Evolutionary conservation across 202 grass and related monocot species (phyloP).

Genomic region (Hordeum pubiflorum): DNA sequence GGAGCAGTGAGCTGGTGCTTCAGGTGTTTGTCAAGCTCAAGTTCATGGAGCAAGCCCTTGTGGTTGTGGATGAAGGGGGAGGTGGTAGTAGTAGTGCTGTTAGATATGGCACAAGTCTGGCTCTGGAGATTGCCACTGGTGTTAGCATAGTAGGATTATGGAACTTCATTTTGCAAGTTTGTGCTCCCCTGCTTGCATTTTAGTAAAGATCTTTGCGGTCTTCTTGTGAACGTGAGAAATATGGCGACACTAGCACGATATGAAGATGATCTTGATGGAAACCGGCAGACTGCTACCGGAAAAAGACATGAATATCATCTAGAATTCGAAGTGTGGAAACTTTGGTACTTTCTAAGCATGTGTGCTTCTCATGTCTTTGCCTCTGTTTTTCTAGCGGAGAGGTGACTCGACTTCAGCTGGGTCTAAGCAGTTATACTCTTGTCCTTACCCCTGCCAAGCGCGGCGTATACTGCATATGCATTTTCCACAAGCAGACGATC

Average conservation of each 20-base stretch:
- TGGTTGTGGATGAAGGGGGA: neutral
- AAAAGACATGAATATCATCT: neutral
- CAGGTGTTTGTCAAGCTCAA: neutral
- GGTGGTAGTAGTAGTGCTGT: neutral
- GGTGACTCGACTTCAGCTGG: too few species aligned
- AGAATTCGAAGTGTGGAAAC: neutral
- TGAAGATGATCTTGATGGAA: neutral
- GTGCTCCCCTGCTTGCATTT: neutral
- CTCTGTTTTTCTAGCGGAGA: too few species aligned
- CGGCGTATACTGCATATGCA: too few species aligned
- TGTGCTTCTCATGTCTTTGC: too few species aligned
- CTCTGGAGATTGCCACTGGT: neutral
- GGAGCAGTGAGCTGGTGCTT: neutral
- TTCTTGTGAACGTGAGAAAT: neutral
- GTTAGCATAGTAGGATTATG: neutral
- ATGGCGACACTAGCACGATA: neutral
- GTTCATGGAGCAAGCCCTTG: neutral
- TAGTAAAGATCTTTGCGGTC: neutral
- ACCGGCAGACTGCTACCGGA: neutral
- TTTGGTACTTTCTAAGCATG: too few species aligned
- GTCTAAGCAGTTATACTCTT: too few species aligned
- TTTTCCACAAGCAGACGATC: too few species aligned
- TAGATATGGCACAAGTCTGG: neutral
- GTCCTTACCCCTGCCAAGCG: too few species aligned
- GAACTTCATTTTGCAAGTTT: neutral